Conservation (phyloP, 2,329 filamentous ascomycete species). For the Zasmidium citrigriseum region DNA sequence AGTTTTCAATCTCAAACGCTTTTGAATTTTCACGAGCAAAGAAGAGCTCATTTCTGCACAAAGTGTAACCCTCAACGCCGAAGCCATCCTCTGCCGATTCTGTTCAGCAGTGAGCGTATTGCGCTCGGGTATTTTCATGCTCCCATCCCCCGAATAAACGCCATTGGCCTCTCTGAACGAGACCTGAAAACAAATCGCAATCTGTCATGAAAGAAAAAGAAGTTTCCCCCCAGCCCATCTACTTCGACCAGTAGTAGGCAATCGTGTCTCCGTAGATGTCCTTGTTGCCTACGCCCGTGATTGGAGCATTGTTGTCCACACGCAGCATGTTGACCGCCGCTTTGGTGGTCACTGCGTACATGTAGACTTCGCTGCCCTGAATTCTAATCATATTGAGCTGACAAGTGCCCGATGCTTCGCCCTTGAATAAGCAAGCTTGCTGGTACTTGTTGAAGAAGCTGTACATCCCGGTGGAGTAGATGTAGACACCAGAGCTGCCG, state of each 20-base stretch:
- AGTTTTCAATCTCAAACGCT: too few relatives aligned
- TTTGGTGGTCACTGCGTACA: conserved; percentile 52
- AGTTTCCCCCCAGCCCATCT: neutral
- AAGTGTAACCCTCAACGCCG: neutral
- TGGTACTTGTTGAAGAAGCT: conserved; percentile 62
- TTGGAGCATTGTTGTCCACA: conserved; percentile 36
- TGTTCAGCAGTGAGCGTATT: neutral
- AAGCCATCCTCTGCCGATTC: neutral
- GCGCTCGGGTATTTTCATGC: neutral
- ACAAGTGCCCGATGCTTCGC: conserved; percentile 52
- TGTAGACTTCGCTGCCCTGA: conserved; percentile 44
- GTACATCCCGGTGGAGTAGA: conserved; percentile 55
- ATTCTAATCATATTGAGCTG: conserved; percentile 53
- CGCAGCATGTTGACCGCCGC: conserved; percentile 53
- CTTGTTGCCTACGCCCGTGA: conserved; percentile 47
- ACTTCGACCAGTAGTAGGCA: conserved; percentile 31
- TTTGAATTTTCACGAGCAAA: too few relatives aligned
- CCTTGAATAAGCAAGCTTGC: conserved; percentile 44
- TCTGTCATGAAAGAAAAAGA: neutral
- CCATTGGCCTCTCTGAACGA: neutral
- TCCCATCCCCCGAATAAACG: neutral
- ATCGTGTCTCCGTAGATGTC: conserved; percentile 53
- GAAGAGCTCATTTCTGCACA: neutral
- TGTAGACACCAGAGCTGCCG: conserved; percentile 42
- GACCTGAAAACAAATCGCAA: neutral